Conservation (phyloP, 441 rosid species). For the Dalechampia spathulata region DNA sequence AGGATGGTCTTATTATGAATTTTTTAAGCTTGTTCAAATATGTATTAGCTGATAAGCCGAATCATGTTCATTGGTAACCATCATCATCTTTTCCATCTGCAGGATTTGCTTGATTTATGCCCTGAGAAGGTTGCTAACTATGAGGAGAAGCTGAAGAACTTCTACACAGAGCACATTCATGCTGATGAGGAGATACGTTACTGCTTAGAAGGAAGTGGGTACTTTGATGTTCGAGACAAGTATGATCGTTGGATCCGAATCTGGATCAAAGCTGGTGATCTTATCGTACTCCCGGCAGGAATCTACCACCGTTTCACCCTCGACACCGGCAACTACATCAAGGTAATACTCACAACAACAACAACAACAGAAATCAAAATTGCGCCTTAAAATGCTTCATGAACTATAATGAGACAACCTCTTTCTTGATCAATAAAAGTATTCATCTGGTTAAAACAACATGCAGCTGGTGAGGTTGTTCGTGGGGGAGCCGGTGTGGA, state of each 20-base stretch:
- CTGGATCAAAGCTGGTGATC: slow-evolving; percentile 70
- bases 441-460: not conserved
- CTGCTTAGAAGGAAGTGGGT: slow-evolving; percentile 77
- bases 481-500: slow-evolving; percentile 85
- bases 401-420: not conserved
- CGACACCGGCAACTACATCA: slow-evolving; percentile 56
- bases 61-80: too few species aligned
- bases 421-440: slow-evolving; percentile 1
- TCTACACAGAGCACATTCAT: too few species aligned
- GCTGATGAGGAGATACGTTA: slow-evolving; percentile 92
- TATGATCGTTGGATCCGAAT: slow-evolving; percentile 72
- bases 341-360: slow-evolving; percentile 32
- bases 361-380: not conserved
- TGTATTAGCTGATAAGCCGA: too few species aligned
- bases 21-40: too few species aligned
- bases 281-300: slow-evolving; percentile 73
- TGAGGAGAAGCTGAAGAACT: slow-evolving; percentile 81
- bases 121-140: slow-evolving; percentile 61
- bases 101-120: not conserved
- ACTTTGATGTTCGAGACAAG: slow-evolving; percentile 77
- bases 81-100: not conserved
- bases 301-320: slow-evolving; percentile 88
- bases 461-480: slow-evolving; percentile 76
- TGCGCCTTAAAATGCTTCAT: not conserved
- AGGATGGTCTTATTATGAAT: too few species aligned